These are phyloP conservation scores for Papiliotrema nemorosa DNA, from an alignment of 1,284 basidiomycete genomes.

Conservation along the genomic window DNA sequence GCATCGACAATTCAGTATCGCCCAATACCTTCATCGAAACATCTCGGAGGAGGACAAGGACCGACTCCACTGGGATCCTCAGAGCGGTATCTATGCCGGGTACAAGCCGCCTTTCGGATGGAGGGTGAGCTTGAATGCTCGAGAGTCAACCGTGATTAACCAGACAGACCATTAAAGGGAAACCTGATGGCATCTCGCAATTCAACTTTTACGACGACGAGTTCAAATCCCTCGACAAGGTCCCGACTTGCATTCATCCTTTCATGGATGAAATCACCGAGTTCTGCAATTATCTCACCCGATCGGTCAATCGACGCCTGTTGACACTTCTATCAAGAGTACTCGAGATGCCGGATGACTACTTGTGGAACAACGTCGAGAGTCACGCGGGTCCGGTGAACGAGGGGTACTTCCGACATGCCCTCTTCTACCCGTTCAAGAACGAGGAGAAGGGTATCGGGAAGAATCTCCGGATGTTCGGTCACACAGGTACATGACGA, in stretches of 20 bases:
- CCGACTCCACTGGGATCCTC: conserved; percentile 24
- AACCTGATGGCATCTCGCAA: conserved; percentile 45
- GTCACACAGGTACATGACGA: no score
- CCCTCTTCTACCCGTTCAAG: conserved; percentile 46
- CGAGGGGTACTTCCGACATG: conserved; percentile 47
- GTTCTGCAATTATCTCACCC: conserved; percentile 28
- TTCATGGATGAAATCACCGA: conserved; percentile 43
- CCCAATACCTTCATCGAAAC: conserved; percentile 25
- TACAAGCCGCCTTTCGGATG: conserved; percentile 39
- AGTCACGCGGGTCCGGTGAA: conserved; percentile 36
- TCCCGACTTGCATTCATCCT: conserved; percentile 26
- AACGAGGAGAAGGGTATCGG: conserved; percentile 34
- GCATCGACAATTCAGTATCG: conserved; percentile 26
- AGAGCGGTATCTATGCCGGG: conserved; percentile 29
- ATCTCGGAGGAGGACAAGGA: conserved; percentile 31
- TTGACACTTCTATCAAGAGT: conserved; percentile 46
- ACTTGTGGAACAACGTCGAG: conserved; percentile 46
- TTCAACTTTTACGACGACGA: conserved; percentile 48
- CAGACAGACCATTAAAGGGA: conserved; percentile 22
- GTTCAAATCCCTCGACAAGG: conserved; percentile 19
- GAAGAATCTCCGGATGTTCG: conserved; percentile 45
- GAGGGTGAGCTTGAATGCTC: not conserved
- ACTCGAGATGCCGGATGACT: conserved; percentile 47
- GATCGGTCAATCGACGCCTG: conserved; percentile 38
- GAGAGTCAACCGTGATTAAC: not conserved